phyloP scores from a whole-genome alignment of 805 yeast species.

The Teunomyces tritomae region DNA sequence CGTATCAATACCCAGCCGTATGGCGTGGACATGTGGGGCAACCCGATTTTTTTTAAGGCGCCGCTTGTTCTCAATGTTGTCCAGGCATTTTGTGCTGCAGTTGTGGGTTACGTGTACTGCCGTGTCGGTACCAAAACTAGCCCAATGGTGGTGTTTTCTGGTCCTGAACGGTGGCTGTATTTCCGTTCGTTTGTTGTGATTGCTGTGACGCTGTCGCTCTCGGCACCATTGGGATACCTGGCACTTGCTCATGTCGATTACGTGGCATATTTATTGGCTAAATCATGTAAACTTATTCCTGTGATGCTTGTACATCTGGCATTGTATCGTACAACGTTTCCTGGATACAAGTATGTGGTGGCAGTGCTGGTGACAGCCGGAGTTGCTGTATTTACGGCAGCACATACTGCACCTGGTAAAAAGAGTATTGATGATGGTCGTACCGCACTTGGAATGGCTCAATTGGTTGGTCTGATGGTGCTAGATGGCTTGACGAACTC shows the following conservation, averaged over 20 bases:
- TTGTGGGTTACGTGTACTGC: slow-evolving; percentile 65
- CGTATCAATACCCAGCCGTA: slow-evolving; percentile 76
- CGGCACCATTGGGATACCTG: slow-evolving; percentile 80
- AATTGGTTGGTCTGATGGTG: slow-evolving; percentile 61
- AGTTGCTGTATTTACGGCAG: slow-evolving; percentile 71
- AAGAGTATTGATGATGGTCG: slow-evolving; percentile 40
- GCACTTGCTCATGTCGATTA: slow-evolving; percentile 83
- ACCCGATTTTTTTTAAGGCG: slow-evolving; percentile 55
- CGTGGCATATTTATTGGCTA: slow-evolving; percentile 79
- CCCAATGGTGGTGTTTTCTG: slow-evolving; percentile 33
- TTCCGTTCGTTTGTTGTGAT: slow-evolving; percentile 47
- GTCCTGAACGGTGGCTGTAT: slow-evolving; percentile 23
- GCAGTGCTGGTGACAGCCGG: slow-evolving; percentile 81
- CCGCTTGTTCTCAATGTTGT: slow-evolving; percentile 74
- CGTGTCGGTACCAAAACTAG: slow-evolving; percentile 28
- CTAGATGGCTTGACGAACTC: slow-evolving; percentile 93
- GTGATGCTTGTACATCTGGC: slow-evolving; percentile 82
- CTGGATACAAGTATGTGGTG: slow-evolving; percentile 72
- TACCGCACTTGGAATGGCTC: slow-evolving; percentile 53
- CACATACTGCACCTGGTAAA: slow-evolving; percentile 20
- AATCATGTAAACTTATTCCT: slow-evolving; percentile 91
- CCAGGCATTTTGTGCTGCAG: slow-evolving; percentile 72
- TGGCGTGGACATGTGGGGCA: slow-evolving; percentile 42
- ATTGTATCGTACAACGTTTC: slow-evolving; percentile 68
- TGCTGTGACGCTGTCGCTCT: slow-evolving; percentile 71